These are phyloP conservation scores for Citrus medica DNA, from an alignment of 345 rosid species.

Conservation along the genomic window DNA sequence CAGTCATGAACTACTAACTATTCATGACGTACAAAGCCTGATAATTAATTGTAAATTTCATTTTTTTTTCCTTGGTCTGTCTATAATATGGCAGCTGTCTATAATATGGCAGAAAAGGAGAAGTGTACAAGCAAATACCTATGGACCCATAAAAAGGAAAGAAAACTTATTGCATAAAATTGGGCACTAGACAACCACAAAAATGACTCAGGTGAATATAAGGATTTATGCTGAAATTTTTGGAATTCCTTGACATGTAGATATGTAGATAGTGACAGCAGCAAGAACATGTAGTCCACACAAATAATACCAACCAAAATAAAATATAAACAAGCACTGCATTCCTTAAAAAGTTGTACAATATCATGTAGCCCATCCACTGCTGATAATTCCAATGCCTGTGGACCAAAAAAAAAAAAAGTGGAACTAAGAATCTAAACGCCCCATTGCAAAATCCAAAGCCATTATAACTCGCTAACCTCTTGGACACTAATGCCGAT, in stretches of 20 bases:
- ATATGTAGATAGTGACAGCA: not conserved
- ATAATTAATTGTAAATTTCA: not conserved
- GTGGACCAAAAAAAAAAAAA: slow-evolving; percentile 86
- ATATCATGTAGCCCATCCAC: slow-evolving; percentile 84
- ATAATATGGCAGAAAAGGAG: not conserved
- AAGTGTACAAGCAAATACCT: not conserved
- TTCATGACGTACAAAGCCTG: not conserved
- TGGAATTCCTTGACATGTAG: not conserved
- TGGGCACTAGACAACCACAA: not conserved
- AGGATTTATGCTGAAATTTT: not conserved
- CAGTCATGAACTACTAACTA: not conserved
- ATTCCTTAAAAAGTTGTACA: slow-evolving; percentile 95
- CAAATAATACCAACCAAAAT: slow-evolving; percentile 71
- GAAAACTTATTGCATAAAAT: not conserved
- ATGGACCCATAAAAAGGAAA: not conserved
- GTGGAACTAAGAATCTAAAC: slow-evolving; percentile 89
- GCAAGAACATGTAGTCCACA: not conserved
- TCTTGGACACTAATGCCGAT: slow-evolving; percentile 96
- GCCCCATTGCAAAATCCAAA: slow-evolving; percentile 96
- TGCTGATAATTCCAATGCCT: slow-evolving; percentile 99
- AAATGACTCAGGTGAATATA: not conserved
- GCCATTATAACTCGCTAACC: slow-evolving; percentile 99
- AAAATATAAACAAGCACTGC: slow-evolving; percentile 82
- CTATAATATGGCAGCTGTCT: not conserved
- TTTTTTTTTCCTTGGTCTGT: not conserved